Evolutionary conservation across 352 stramenopile genomes (phyloP).

Genomic region (Phytophthora citrophthora): DNA sequence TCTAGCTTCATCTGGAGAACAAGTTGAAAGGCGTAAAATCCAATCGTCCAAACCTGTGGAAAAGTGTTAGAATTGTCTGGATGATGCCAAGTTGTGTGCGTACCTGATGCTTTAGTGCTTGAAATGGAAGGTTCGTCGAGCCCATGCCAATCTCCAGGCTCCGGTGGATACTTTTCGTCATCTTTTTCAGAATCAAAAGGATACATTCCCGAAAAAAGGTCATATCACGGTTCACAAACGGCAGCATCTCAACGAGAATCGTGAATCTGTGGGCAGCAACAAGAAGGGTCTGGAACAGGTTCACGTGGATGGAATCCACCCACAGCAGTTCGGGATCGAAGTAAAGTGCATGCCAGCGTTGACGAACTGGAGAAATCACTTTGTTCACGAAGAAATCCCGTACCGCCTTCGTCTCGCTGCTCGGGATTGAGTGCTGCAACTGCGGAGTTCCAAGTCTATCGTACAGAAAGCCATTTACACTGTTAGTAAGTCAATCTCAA

Average conservation of each 20-base stretch:
- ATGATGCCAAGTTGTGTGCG: neutral
- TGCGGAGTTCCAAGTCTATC: constrained; percentile 40
- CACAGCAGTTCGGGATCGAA: constrained; percentile 56
- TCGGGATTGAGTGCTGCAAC: constrained; percentile 53
- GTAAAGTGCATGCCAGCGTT: constrained; percentile 75
- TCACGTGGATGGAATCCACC: constrained; percentile 53
- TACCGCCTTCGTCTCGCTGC: constrained; percentile 63
- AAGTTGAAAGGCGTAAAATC: constrained; percentile 47
- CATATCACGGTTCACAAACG: constrained; percentile 50
- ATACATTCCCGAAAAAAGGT: constrained; percentile 51
- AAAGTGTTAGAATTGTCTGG: neutral
- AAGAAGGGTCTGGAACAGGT: constrained; percentile 66
- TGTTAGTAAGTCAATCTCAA: constrained; percentile 12
- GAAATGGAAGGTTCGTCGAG: constrained; percentile 11
- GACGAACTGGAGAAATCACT: constrained; percentile 63
- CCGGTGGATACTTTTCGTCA: constrained; percentile 49
- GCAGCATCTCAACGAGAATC: constrained; percentile 59
- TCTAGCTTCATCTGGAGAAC: constrained; percentile 31
- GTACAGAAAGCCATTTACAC: neutral
- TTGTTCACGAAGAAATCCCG: constrained; percentile 69
- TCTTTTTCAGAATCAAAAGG: constrained; percentile 51
- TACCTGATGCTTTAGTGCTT: constrained; percentile 35
- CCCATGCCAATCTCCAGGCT: constrained; percentile 27
- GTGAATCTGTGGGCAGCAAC: constrained; percentile 60
- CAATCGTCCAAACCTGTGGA: constrained; percentile 51